Percentiles rank a stretch among this genome's conserved stretches.
Evolutionary conservation across 768 basidiomycete species (phyloP).

Genomic region (Boletellus ananiceps): DNA sequence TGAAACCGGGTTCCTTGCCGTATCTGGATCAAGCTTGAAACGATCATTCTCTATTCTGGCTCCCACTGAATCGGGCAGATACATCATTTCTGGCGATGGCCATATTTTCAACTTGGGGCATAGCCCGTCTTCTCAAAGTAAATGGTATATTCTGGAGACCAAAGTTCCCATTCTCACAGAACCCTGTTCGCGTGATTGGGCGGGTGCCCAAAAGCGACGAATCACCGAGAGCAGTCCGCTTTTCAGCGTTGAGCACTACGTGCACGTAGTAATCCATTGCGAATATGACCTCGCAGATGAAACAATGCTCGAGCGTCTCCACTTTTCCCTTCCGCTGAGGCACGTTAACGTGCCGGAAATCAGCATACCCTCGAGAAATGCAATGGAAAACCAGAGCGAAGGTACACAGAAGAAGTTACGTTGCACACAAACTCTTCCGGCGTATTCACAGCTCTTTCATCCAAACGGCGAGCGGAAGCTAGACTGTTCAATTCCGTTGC

Average conservation of each 20-base stretch:
- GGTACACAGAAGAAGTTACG: constrained; percentile 14
- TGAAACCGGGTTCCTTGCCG: constrained; percentile 38
- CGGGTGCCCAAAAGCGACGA: constrained; percentile 31
- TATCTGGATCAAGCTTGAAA: constrained; percentile 25
- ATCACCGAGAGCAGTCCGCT: constrained; percentile 52
- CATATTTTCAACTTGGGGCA: constrained; percentile 40
- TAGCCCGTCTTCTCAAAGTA: constrained; percentile 16
- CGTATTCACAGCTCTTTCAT: constrained; percentile 77
- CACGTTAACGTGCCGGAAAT: constrained; percentile 43
- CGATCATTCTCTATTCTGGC: constrained; percentile 48
- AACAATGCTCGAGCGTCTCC: constrained; percentile 22
- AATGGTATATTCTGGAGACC: constrained; percentile 27
- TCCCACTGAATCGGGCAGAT: constrained; percentile 40
- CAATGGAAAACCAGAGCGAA: constrained; percentile 1
- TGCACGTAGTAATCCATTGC: constrained; percentile 50
- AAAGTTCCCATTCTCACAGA: constrained; percentile 17
- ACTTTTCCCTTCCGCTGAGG: constrained; percentile 45
- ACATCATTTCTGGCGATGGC: constrained; percentile 46
- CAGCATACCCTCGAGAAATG: neutral
- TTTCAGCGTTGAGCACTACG: constrained; percentile 50
- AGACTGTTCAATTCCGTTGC: constrained; percentile 60
- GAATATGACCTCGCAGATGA: constrained; percentile 46
- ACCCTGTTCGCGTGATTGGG: constrained; percentile 25
- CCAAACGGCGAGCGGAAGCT: constrained; percentile 68
- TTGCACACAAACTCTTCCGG: constrained; percentile 45